These are phyloP conservation scores for Diaporthe ilicicola DNA, from an alignment of 2,329 filamentous ascomycete genomes.

Conservation along the genomic window DNA sequence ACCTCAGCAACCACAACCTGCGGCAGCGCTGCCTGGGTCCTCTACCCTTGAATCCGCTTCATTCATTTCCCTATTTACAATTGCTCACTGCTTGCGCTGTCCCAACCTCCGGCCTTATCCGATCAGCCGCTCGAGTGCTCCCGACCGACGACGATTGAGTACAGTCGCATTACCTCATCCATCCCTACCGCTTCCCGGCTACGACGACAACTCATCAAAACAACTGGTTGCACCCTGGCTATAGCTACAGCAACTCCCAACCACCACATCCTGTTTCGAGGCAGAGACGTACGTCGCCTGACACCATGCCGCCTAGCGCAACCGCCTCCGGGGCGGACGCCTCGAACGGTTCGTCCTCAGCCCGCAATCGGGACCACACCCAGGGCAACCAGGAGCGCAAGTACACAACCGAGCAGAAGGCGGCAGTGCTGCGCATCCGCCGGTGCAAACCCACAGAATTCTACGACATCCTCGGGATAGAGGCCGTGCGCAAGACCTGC, in stretches of 20 bases:
- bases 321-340: slow-evolving; percentile 64
- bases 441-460: slow-evolving; percentile 86
- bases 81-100: background rate
- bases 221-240: slow-evolving; percentile 21
- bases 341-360: slow-evolving; percentile 45
- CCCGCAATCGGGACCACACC: slow-evolving; percentile 71
- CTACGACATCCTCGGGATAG: slow-evolving; percentile 90
- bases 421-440: slow-evolving; percentile 88
- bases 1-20: background rate
- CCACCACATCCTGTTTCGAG: slow-evolving; percentile 6
- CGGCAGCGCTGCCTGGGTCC: background rate
- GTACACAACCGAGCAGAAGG: slow-evolving; percentile 90
- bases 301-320: slow-evolving; percentile 55
- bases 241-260: background rate
- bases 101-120: background rate
- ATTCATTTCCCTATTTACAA: background rate
- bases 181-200: slow-evolving; percentile 14
- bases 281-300: slow-evolving; percentile 1
- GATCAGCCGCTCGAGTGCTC: background rate
- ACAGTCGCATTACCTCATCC: slow-evolving; percentile 1
- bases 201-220: slow-evolving; percentile 26
- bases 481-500: slow-evolving; percentile 68
- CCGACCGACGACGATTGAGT: background rate
- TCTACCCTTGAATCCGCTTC: background rate
- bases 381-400: slow-evolving; percentile 79